These are phyloP conservation scores for Citrus sinensis DNA, from an alignment of 345 rosid genomes.

Conservation along the genomic window DVS_A1.0 CM039164.1:24145001-24145500, in stretches of 20 bases:
- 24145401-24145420: conserved; percentile 23
- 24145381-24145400: conserved; percentile 25
- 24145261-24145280: no score
- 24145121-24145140: background rate
- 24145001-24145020: background rate
- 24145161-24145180: background rate
- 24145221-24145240: no score
- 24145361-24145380: conserved; percentile 27
- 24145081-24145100: background rate
- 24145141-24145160: background rate
- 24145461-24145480: conserved; percentile 18
- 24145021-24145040: background rate
- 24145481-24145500: conserved; percentile 22
- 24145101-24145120: background rate
- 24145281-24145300: conserved; percentile 35
- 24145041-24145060: background rate
- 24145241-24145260: background rate
- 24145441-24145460: conserved; percentile 12
- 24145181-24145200: background rate
- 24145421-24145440: conserved; percentile 13
- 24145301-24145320: conserved; percentile 32
- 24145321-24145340: conserved; percentile 37
- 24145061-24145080: background rate
- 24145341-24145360: conserved; percentile 29
- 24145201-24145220: no score